These are phyloP conservation scores for Ogataea thermomethanolica DNA, from an alignment of 805 yeast genomes.

Conservation along the genomic window DNA sequence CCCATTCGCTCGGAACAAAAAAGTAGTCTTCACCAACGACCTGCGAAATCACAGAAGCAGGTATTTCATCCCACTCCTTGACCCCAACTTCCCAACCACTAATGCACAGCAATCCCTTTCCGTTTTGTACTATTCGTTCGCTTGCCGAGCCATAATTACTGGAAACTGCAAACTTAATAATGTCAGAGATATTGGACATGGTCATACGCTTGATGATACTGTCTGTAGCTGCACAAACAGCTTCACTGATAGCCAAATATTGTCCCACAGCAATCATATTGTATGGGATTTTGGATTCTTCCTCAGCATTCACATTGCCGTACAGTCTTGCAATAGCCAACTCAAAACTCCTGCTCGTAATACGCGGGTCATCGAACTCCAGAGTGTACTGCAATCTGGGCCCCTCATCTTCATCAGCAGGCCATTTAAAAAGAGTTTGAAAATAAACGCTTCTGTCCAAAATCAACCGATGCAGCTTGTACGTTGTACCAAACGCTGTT, in stretches of 20 bases:
- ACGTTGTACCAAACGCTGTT: conserved; percentile 42
- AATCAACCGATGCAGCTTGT: conserved; percentile 44
- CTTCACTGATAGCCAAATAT: conserved; percentile 43
- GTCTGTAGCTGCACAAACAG: conserved; percentile 43
- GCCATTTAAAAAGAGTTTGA: conserved; percentile 45
- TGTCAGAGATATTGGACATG: conserved; percentile 36
- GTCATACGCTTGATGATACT: conserved; percentile 34
- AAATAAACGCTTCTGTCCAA: conserved; percentile 47
- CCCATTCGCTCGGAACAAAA: conserved; percentile 55
- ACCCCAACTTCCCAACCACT: conserved; percentile 50
- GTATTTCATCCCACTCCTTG: conserved; percentile 46
- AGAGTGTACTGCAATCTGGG: conserved; percentile 23
- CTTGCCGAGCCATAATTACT: conserved; percentile 46
- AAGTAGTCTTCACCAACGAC: conserved; percentile 49
- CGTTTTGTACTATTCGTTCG: conserved; percentile 42
- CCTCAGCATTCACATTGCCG: conserved; percentile 37
- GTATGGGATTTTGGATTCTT: conserved; percentile 36
- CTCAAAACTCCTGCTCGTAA: conserved; percentile 46
- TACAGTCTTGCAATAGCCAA: conserved; percentile 45
- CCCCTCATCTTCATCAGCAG: conserved; percentile 9
- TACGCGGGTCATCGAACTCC: conserved; percentile 39
- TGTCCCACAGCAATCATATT: conserved; percentile 49
- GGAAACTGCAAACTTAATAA: conserved; percentile 40
- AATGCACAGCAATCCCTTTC: conserved; percentile 43
- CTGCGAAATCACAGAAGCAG: conserved; percentile 39